phyloP scores from a whole-genome alignment of 2,329 filamentous ascomycete species.

The Nectriaceae sp. region DNA sequence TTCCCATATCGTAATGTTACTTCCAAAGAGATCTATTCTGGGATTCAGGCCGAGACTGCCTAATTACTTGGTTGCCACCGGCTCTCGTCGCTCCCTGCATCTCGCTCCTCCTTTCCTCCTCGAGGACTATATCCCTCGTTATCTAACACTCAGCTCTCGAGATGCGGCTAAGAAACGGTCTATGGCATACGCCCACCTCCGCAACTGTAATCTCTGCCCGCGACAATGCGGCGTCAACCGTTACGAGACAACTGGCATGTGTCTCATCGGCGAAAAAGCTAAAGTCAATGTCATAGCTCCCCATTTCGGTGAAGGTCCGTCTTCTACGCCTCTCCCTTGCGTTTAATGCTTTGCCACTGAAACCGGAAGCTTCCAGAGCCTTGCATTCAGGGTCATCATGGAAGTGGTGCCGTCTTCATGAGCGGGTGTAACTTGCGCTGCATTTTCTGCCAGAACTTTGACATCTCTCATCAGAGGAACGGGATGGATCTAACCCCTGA shows the following conservation, averaged over 20 bases:
- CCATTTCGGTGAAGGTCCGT: slow-evolving; percentile 74
- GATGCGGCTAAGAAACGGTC: slow-evolving; percentile 75
- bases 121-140: slow-evolving; percentile 72
- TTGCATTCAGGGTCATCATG: slow-evolving; percentile 80
- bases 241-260: slow-evolving; percentile 77
- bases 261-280: slow-evolving; percentile 73
- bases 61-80: not conserved
- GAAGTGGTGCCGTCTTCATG: slow-evolving; percentile 81
- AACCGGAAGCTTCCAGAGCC: slow-evolving; percentile 54
- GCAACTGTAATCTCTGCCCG: slow-evolving; percentile 81
- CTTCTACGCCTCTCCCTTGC: slow-evolving; percentile 12
- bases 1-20: slow-evolving; percentile 15
- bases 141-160: slow-evolving; percentile 65
- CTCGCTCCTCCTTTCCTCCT: slow-evolving; percentile 69
- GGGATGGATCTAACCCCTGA: slow-evolving; percentile 79
- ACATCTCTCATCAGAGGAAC: slow-evolving; percentile 80
- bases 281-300: slow-evolving; percentile 85
- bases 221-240: slow-evolving; percentile 77
- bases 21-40: slow-evolving; percentile 9
- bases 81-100: slow-evolving; percentile 41
- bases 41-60: slow-evolving; percentile 2
- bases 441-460: slow-evolving; percentile 79
- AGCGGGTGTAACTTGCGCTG: slow-evolving; percentile 74
- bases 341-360: slow-evolving; percentile 1
- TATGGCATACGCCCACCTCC: slow-evolving; percentile 71